Evolutionary conservation across 176 grass and related monocot genomes (phyloP).

Genomic region (Rhynchospora breviuscula): DNA sequence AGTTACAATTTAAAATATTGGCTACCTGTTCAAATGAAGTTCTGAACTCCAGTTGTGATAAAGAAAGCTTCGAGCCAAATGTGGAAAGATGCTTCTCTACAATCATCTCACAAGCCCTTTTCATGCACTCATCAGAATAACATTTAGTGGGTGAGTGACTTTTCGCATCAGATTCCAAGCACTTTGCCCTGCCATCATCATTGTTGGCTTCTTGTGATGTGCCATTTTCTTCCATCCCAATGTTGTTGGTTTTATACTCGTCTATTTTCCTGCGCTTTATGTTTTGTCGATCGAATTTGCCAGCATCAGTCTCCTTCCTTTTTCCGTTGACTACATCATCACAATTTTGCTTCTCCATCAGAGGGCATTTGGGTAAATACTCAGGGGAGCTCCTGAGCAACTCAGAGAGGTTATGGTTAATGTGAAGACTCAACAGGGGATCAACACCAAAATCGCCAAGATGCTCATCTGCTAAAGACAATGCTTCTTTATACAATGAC

Average conservation of each 20-base stretch:
- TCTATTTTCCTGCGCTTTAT: slow-evolving; percentile 52
- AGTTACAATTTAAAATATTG: slow-evolving; percentile 18
- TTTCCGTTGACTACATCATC: slow-evolving; percentile 34
- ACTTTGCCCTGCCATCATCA: slow-evolving; percentile 21
- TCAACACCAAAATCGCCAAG: slow-evolving; percentile 73
- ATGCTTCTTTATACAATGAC: slow-evolving; percentile 84
- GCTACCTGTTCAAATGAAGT: slow-evolving; percentile 55
- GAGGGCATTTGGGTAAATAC: slow-evolving; percentile 58
- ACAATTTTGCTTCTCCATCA: slow-evolving; percentile 32
- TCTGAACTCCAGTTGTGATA: slow-evolving; percentile 69
- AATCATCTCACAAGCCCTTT: slow-evolving; percentile 63
- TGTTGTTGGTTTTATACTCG: slow-evolving; percentile 17
- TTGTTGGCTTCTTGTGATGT: slow-evolving; percentile 33
- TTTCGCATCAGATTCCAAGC: slow-evolving; percentile 27
- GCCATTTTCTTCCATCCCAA: slow-evolving; percentile 30
- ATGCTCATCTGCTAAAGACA: slow-evolving; percentile 66
- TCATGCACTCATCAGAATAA: slow-evolving; percentile 78
- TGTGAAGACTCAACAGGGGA: slow-evolving; percentile 90
- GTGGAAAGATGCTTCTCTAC: slow-evolving; percentile 70
- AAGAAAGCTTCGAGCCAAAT: slow-evolving; percentile 60
- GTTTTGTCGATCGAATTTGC: slow-evolving; percentile 40
- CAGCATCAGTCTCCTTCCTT: slow-evolving; percentile 41
- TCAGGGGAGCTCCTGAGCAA: slow-evolving; percentile 58
- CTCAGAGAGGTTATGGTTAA: slow-evolving; percentile 85
- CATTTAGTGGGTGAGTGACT: slow-evolving; percentile 49